These are phyloP conservation scores for Rhododendron kiyosumense DNA, from an alignment of 148 eudicot genomes.

Conservation along the genomic window DNA sequence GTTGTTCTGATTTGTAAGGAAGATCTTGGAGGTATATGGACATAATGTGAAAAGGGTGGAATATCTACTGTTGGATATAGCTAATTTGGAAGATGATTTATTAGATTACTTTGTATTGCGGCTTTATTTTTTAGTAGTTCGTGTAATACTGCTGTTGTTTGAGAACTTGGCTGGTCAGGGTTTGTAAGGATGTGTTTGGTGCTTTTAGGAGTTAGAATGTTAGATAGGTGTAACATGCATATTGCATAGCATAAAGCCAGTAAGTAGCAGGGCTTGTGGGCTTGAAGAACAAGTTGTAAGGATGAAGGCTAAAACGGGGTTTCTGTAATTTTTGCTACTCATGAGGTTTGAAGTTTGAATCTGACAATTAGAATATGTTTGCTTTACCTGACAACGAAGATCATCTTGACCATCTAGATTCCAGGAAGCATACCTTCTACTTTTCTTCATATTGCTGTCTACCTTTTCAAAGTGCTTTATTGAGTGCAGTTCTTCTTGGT, in stretches of 20 bases:
- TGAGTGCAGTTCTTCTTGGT: conserved; percentile 1
- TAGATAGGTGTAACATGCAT: background rate
- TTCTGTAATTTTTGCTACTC: background rate
- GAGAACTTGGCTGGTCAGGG: background rate
- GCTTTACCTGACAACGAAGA: background rate
- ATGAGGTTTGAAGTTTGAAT: background rate
- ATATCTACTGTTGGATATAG: background rate
- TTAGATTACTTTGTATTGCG: background rate
- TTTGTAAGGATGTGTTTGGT: background rate
- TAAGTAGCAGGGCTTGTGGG: background rate
- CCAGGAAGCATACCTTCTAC: background rate
- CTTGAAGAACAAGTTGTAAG: background rate
- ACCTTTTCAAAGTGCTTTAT: background rate
- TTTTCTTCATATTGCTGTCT: background rate
- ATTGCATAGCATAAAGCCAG: background rate
- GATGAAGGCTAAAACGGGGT: background rate
- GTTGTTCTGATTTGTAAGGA: background rate
- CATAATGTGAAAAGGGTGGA: background rate
- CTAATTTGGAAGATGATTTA: background rate
- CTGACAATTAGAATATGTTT: background rate
- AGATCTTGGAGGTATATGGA: background rate
- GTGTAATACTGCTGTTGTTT: background rate
- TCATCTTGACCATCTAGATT: background rate
- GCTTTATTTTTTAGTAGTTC: background rate
- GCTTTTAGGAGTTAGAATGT: background rate